Base-by-base conservation (phyloP, 192 early-diverging fungal genomes). In the Bifiguratus adelaidae region DNA sequence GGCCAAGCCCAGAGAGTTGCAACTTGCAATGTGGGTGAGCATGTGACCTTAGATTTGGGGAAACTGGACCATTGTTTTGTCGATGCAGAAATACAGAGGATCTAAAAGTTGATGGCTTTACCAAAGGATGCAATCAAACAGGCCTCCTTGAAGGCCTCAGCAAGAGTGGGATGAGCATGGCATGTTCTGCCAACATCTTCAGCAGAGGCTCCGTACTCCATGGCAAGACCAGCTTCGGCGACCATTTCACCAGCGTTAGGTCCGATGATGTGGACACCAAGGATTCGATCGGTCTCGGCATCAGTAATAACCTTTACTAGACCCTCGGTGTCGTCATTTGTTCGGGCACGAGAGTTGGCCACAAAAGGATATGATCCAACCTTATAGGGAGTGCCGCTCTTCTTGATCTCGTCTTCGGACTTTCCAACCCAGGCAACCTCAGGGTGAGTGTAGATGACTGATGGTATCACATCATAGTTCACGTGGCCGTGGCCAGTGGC, bases 231-330 rank as follows among this genome's bases (percentile, higher is more conserved):
- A 47, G 89, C 92, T 75, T 98, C 95, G 48, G 89, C 90, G 64
- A 98, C 95, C 92, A 98, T 92, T 68, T 98, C 95, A 61, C 95
- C 95, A 48, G 95, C 95, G 68, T 91, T 92, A 44, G 91, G 88
- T 34, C 94, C 94, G 44, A 99, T 95, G 61, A 99, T 96, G 77
- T 99, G 95, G 36, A 92, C 88, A 55, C 95, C 94, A 16, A 99
- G 74, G 33, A 99, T 91, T 30, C 85, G 80, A 70, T 97, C 94
- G 6, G 96, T 91, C 72, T 95, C 83, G 40, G 83, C 81, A 48
- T 99, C 94, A 45, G 87, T 80, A 65, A 99, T 92, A 55, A 99
- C 78, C 79, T 99, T 99, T 71, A 99, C 83, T 37, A 83, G 61
- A 44, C 96, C 96, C 43, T 97, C 91, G 24, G 78, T 68, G 56